A percentile compares a stretch with the other conserved stretches of the same genome.
These are phyloP conservation scores for Colletotrichum trifolii DNA, from an alignment of 2,329 filamentous ascomycete genomes.

Conservation along the genomic window DNA sequence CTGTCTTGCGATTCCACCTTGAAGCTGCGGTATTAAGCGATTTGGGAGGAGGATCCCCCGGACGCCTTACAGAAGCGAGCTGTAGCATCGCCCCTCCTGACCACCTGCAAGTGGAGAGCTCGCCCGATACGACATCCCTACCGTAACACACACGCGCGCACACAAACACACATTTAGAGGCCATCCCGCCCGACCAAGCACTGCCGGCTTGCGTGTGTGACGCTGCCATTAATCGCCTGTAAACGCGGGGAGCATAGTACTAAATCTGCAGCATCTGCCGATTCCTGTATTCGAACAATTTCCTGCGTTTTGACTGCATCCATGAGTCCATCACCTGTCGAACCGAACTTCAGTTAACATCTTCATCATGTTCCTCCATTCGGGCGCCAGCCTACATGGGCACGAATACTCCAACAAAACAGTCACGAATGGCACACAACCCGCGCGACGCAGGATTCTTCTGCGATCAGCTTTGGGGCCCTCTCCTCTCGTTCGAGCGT, in stretches of 20 bases:
- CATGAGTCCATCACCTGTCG: slow-evolving; percentile 12
- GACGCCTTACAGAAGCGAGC: slow-evolving; percentile 2
- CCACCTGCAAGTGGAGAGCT: slow-evolving; percentile 25
- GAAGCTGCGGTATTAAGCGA: slow-evolving; percentile 13
- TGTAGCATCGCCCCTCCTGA: slow-evolving; percentile 20
- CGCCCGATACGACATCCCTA: slow-evolving; percentile 7
- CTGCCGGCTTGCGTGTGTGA: slow-evolving; percentile 1
- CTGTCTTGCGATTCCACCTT: background rate
- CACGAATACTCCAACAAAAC: slow-evolving; percentile 65
- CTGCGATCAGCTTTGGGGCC: slow-evolving; percentile 54
- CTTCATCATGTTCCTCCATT: slow-evolving; percentile 66
- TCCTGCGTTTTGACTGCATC: background rate
- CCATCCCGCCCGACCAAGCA: background rate
- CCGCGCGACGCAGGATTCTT: slow-evolving; percentile 50
- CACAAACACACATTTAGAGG: background rate
- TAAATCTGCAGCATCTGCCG: slow-evolving; percentile 6
- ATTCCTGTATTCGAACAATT: background rate
- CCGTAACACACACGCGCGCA: slow-evolving; percentile 8
- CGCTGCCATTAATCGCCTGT: background rate
- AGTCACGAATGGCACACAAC: slow-evolving; percentile 42
- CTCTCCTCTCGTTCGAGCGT: slow-evolving; percentile 17
- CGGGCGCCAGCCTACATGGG: slow-evolving; percentile 69
- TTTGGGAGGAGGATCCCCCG: background rate
- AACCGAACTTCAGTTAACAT: slow-evolving; percentile 4
- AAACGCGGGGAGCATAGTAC: slow-evolving; percentile 19